Conservation (phyloP, 768 basidiomycete genomes). For the Lactifluus pinguis region DNA sequence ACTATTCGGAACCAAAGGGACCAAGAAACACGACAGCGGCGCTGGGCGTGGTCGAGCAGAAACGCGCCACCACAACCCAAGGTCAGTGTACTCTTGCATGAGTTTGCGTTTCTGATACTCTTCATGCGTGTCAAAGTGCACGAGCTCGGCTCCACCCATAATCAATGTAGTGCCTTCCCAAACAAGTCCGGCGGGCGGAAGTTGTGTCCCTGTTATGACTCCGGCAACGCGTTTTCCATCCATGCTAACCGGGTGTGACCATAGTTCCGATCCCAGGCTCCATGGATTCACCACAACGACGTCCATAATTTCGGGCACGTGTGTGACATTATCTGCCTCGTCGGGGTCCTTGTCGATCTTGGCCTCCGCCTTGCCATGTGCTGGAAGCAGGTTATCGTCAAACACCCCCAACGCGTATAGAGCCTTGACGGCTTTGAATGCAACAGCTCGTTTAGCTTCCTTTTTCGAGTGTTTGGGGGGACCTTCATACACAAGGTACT, state of each 20-base stretch:
- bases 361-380: constrained; percentile 41
- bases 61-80: constrained; percentile 53
- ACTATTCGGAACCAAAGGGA: constrained; percentile 45
- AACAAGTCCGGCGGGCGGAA: constrained; percentile 40
- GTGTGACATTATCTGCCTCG: constrained; percentile 33
- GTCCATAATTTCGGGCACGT: constrained; percentile 46
- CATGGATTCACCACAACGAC: constrained; percentile 60
- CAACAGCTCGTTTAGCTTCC: constrained; percentile 76
- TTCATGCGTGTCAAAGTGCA: constrained; percentile 37
- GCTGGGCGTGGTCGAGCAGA: constrained; percentile 46
- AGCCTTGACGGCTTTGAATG: constrained; percentile 66
- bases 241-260: constrained; percentile 53
- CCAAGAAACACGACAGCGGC: constrained; percentile 52
- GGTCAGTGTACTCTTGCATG: constrained; percentile 59
- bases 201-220: constrained; percentile 54
- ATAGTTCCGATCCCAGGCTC: constrained; percentile 46
- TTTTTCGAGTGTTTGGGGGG: constrained; percentile 58
- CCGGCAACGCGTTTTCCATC: constrained; percentile 45
- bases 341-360: constrained; percentile 48
- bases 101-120: constrained; percentile 38
- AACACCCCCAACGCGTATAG: constrained; percentile 67
- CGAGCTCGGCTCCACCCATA: constrained; percentile 26
- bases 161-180: constrained; percentile 31
- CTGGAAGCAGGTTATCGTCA: constrained; percentile 73
- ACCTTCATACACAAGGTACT: constrained; percentile 49